These are phyloP conservation scores for Coniochaeta prunicola DNA, from an alignment of 2,329 filamentous ascomycete species.

Conservation along the genomic window DNA sequence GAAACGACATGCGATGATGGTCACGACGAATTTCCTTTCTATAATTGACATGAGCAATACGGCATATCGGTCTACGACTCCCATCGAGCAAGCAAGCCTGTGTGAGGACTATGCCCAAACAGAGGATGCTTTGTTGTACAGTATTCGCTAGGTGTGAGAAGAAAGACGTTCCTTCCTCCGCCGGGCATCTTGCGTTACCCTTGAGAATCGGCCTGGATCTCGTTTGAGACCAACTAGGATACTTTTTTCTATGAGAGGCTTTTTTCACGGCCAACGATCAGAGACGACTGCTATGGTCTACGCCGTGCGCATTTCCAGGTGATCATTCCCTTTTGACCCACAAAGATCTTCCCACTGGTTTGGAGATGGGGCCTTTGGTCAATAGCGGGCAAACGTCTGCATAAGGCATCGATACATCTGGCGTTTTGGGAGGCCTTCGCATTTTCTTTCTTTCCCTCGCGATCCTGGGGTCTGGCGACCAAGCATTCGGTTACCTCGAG, in stretches of 20 bases:
- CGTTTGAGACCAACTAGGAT: not conserved
- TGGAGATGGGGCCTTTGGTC: not conserved
- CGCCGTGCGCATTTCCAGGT: not conserved
- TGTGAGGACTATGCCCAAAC: not conserved
- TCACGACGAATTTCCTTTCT: constrained; percentile 15
- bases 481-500: not conserved
- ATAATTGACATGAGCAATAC: not conserved
- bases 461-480: not conserved
- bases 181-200: not conserved
- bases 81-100: constrained; percentile 7
- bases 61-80: not conserved
- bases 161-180: not conserved
- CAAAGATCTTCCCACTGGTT: not conserved
- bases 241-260: not conserved
- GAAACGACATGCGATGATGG: constrained; percentile 17
- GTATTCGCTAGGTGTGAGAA: constrained; percentile 5
- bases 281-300: not conserved
- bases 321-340: not conserved
- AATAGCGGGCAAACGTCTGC: not conserved
- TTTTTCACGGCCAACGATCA: not conserved
- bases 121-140: constrained; percentile 10
- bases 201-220: not conserved
- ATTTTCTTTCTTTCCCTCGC: not conserved
- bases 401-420: not conserved
- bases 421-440: not conserved